phyloP scores from a whole-genome alignment of 306 rosid species.

The Castanospermum australe region DNA sequence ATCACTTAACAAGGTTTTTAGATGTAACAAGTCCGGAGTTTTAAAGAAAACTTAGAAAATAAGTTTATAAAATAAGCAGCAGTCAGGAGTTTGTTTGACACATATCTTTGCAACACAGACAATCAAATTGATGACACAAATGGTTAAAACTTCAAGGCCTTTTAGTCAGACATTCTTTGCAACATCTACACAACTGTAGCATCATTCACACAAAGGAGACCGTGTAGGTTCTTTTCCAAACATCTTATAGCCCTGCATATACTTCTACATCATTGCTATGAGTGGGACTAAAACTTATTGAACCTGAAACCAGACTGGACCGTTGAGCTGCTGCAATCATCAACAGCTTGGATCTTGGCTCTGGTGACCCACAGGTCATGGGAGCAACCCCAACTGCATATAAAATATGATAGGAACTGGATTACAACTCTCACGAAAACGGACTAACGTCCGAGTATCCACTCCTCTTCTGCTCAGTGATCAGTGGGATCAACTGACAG shows the following conservation, averaged over 20 bases:
- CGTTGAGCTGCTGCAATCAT: constrained; percentile 12
- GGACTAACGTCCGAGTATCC: too few relatives aligned
- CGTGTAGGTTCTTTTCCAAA: not conserved
- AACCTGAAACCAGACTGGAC: constrained; percentile 31
- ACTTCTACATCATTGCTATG: not conserved
- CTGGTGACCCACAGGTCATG: constrained; percentile 6
- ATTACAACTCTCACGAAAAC: too few relatives aligned
- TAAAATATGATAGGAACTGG: too few relatives aligned
- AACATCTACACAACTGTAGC: not conserved
- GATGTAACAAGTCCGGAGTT: not conserved
- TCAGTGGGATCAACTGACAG: too few relatives aligned
- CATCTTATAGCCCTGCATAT: not conserved
- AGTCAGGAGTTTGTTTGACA: not conserved
- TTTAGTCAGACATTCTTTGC: not conserved
- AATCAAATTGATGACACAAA: not conserved
- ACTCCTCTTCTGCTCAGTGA: too few relatives aligned
- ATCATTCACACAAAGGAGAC: not conserved
- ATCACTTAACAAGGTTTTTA: not conserved
- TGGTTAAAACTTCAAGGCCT: not conserved
- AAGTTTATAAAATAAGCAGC: not conserved
- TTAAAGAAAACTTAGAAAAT: not conserved
- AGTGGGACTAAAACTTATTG: not conserved
- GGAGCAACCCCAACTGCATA: constrained; percentile 12
- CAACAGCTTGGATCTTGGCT: not conserved
- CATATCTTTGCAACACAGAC: not conserved